Evolutionary conservation across 148 eudicot genomes (phyloP).

Genomic region (Arbutus unedo): DNA sequence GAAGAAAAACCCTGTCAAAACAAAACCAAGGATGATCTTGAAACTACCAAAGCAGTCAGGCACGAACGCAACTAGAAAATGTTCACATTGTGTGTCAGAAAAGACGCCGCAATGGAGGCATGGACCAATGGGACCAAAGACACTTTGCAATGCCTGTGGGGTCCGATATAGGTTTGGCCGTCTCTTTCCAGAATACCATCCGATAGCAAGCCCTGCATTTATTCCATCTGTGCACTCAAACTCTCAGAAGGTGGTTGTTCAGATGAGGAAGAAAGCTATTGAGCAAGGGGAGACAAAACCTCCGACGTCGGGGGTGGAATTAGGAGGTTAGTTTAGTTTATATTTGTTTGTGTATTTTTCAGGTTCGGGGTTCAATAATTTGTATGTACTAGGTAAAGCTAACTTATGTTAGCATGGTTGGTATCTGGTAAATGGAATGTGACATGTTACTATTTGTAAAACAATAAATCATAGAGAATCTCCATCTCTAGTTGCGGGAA

Average conservation of each 20-base stretch:
- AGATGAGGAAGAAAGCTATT: conserved; percentile 20
- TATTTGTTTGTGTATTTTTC: too few species aligned
- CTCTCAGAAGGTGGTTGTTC: conserved; percentile 78
- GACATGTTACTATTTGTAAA: too few species aligned
- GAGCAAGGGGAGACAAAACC: not conserved
- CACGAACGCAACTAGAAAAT: conserved; percentile 45
- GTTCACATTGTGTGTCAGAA: conserved; percentile 77
- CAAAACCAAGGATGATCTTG: conserved; percentile 18
- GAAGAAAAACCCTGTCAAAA: not conserved
- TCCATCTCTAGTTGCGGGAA: too few species aligned
- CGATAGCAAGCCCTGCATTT: conserved; percentile 88
- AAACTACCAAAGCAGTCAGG: conserved; percentile 11
- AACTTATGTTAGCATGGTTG: not conserved
- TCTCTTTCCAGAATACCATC: conserved; percentile 86
- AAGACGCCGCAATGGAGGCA: conserved; percentile 98
- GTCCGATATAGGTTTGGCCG: conserved; percentile 84
- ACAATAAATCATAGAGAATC: too few species aligned
- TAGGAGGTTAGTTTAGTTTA: not conserved
- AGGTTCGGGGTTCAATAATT: not conserved
- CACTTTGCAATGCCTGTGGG: conserved; percentile 91
- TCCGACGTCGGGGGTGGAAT: not conserved
- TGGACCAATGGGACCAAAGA: conserved; percentile 89
- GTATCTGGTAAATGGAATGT: not conserved
- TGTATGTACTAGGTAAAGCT: not conserved
- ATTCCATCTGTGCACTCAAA: conserved; percentile 73